Conservation (phyloP, 768 basidiomycete genomes). For the Chiua virens region DNA sequence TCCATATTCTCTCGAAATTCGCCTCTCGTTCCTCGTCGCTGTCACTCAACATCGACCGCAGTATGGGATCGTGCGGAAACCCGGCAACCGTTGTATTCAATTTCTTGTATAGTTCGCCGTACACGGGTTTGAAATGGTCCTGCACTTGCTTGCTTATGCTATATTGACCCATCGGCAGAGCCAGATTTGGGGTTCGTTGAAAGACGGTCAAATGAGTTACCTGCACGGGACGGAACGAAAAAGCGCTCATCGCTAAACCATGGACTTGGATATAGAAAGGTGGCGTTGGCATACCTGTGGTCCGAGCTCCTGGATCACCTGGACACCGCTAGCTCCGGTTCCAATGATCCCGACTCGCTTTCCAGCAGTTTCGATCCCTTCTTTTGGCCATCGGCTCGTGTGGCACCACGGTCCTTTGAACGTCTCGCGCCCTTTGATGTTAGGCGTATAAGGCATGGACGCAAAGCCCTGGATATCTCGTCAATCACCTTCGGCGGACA, state of each 20-base stretch:
- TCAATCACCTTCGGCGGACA: neutral
- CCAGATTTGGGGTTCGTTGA: conserved; percentile 15
- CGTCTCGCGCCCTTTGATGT: conserved; percentile 9
- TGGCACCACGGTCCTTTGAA: conserved; percentile 12
- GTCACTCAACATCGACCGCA: neutral
- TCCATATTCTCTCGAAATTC: conserved; percentile 12
- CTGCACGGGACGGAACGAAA: neutral
- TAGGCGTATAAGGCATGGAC: conserved; percentile 10
- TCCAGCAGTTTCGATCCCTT: conserved; percentile 2
- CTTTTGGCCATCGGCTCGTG: conserved; percentile 12
- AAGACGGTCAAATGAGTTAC: conserved; percentile 14
- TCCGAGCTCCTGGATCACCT: conserved; percentile 13
- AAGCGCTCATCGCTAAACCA: neutral
- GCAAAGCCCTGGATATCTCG: conserved; percentile 1
- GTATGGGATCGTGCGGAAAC: neutral
- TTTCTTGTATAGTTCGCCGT: conserved; percentile 7
- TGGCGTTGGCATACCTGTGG: conserved; percentile 3
- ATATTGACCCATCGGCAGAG: conserved; percentile 11
- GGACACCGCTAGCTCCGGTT: conserved; percentile 14
- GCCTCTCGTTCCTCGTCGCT: conserved; percentile 9
- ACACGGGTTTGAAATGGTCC: conserved; percentile 13
- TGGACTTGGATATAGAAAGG: neutral
- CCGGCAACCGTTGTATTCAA: neutral
- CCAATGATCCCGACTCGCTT: conserved; percentile 15
- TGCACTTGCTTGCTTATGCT: conserved; percentile 1